A percentile compares a stretch with the other conserved stretches of the same genome.
Conservation (phyloP, 176 grass and related monocot species). For the Elaeis guineensis region DNA sequence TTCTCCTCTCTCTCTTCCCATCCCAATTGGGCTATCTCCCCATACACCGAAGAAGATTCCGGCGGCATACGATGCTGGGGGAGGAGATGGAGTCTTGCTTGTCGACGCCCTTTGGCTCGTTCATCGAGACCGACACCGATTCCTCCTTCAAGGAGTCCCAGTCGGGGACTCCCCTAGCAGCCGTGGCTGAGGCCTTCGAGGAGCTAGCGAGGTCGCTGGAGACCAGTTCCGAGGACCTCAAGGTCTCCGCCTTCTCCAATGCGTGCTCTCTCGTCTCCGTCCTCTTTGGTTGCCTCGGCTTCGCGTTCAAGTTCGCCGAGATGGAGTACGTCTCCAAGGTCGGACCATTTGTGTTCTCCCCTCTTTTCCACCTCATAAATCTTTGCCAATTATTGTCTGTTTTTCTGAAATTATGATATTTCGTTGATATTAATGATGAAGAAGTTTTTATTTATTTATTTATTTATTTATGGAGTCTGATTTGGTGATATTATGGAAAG, state of each 20-base stretch:
- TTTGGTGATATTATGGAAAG: too few relatives aligned
- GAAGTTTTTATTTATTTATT: too few relatives aligned
- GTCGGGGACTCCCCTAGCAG: slow-evolving; percentile 39
- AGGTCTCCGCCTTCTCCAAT: slow-evolving; percentile 53
- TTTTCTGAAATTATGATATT: too few relatives aligned
- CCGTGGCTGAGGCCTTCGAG: slow-evolving; percentile 81
- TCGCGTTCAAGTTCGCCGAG: slow-evolving; percentile 97
- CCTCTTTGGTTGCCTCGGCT: slow-evolving; percentile 76
- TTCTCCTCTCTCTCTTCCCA: too few relatives aligned
- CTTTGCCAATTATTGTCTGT: too few relatives aligned
- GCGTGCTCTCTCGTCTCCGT: slow-evolving; percentile 87
- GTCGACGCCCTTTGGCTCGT: slow-evolving; percentile 24
- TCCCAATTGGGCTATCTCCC: too few relatives aligned
- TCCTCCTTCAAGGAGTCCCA: slow-evolving; percentile 21
- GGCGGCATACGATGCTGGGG: too few relatives aligned
- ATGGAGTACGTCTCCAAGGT: slow-evolving; percentile 94
- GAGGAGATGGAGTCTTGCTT: too few relatives aligned
- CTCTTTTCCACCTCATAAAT: too few relatives aligned
- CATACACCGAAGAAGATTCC: too few relatives aligned
- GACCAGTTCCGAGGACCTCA: slow-evolving; percentile 40
- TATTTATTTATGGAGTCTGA: too few relatives aligned
- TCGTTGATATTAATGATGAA: too few relatives aligned
- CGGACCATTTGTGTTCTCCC: neutral
- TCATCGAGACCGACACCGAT: slow-evolving; percentile 19
- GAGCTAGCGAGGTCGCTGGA: slow-evolving; percentile 43